Evolutionary conservation across 2,329 filamentous ascomycete genomes (phyloP).

Genomic region (Trichophyton rubrum): DNA sequence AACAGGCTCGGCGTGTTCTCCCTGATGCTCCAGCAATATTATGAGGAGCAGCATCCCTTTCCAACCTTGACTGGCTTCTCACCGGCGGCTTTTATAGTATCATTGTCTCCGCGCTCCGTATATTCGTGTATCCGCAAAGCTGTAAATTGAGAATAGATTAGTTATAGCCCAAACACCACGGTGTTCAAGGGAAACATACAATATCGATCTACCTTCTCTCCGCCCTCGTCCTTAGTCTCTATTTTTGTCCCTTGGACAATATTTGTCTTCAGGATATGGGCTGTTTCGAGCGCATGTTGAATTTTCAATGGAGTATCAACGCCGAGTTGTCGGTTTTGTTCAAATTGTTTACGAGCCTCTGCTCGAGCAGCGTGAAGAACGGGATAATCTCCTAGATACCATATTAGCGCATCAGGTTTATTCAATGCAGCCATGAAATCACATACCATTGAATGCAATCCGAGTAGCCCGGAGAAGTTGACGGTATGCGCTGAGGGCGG

Average conservation of each 20-base stretch:
- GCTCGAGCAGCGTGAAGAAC: constrained; percentile 57
- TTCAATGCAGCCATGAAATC: not conserved
- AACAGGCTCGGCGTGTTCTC: not conserved
- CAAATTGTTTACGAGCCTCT: constrained; percentile 64
- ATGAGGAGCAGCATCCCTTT: constrained; percentile 28
- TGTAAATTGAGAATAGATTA: constrained; percentile 27
- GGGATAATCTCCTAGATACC: constrained; percentile 50
- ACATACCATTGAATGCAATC: constrained; percentile 62
- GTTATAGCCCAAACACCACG: constrained; percentile 6
- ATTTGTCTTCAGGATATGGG: constrained; percentile 66
- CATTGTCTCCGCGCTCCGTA: constrained; percentile 87
- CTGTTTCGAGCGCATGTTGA: constrained; percentile 69
- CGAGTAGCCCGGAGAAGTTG: constrained; percentile 18
- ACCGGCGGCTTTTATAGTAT: constrained; percentile 58
- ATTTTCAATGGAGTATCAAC: constrained; percentile 53
- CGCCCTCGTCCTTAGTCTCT: constrained; percentile 27
- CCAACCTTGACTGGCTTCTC: constrained; percentile 28
- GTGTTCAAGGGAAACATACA: constrained; percentile 20
- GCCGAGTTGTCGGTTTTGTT: constrained; percentile 49
- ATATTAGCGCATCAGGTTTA: too few species aligned
- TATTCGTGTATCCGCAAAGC: constrained; percentile 80
- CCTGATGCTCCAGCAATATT: constrained; percentile 6
- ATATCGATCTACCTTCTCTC: constrained; percentile 24
- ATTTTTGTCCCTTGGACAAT: constrained; percentile 65
- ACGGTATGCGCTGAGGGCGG: constrained; percentile 20